These are phyloP conservation scores for Stropharia rugosoannulata DNA, from an alignment of 768 basidiomycete species.

Conservation along the genomic window DNA sequence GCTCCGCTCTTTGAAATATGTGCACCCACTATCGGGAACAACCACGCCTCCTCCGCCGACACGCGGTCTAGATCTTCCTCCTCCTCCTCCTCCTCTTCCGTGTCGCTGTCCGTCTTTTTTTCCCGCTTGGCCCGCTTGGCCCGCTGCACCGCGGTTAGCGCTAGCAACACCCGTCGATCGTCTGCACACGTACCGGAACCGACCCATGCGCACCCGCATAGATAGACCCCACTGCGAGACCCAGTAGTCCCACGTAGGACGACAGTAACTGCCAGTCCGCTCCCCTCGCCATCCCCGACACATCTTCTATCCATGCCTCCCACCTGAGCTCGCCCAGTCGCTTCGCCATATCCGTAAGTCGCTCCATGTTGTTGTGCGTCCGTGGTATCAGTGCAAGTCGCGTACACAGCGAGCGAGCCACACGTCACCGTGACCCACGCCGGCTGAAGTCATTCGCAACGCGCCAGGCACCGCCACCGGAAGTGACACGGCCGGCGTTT, in stretches of 20 bases:
- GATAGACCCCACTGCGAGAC: slow-evolving; percentile 63
- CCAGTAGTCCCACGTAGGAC: slow-evolving; percentile 68
- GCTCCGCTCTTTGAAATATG: background rate
- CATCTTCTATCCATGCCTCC: background rate
- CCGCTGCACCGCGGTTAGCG: background rate
- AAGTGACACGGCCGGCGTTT: no score
- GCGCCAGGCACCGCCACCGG: no score
- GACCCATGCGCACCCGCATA: slow-evolving; percentile 71
- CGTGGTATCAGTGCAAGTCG: no score
- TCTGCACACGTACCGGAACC: slow-evolving; percentile 46
- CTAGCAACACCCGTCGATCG: background rate
- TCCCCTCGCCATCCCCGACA: slow-evolving; percentile 3
- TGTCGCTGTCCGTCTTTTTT: slow-evolving; percentile 3
- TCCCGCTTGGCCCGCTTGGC: slow-evolving; percentile 1
- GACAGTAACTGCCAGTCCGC: slow-evolving; percentile 60
- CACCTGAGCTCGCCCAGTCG: background rate
- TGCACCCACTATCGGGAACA: slow-evolving; percentile 69
- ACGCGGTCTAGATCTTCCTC: slow-evolving; percentile 61
- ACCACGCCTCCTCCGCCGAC: slow-evolving; percentile 68
- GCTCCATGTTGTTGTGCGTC: background rate
- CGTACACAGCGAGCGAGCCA: no score
- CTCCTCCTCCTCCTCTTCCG: slow-evolving; percentile 47
- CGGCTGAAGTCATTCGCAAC: no score
- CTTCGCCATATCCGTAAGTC: background rate
- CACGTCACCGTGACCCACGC: no score